phyloP scores from a whole-genome alignment of 2,329 filamentous ascomycete genomes.

The Neurospora sp. region DNA sequence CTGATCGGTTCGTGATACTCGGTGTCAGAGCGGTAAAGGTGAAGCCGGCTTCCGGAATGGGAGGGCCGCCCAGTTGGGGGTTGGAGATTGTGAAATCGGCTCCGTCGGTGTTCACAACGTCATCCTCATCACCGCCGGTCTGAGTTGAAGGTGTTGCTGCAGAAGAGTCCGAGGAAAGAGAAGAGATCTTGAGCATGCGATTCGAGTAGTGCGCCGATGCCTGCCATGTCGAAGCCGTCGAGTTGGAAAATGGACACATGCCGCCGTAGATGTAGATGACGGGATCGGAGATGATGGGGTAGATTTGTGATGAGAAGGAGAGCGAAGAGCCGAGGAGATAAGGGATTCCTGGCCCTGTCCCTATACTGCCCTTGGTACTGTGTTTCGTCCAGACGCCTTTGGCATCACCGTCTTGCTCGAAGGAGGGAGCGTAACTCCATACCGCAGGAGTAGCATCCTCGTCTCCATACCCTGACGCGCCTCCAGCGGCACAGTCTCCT shows the following conservation, averaged over 20 bases:
- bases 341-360: slow-evolving; percentile 20
- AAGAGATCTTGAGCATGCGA: slow-evolving; percentile 58
- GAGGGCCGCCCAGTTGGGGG: slow-evolving; percentile 36
- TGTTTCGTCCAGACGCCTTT: slow-evolving; percentile 27
- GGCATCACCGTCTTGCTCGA: slow-evolving; percentile 15
- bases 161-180: slow-evolving; percentile 25
- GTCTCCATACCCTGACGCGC: slow-evolving; percentile 10
- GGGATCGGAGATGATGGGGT: slow-evolving; percentile 41
- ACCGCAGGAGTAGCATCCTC: slow-evolving; percentile 57
- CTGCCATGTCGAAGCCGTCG: slow-evolving; percentile 47
- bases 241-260: slow-evolving; percentile 59
- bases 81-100: neutral
- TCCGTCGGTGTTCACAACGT: neutral
- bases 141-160: slow-evolving; percentile 24
- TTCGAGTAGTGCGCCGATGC: slow-evolving; percentile 68
- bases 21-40: slow-evolving; percentile 65
- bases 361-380: slow-evolving; percentile 1
- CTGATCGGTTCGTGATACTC: slow-evolving; percentile 58
- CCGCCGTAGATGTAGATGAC: slow-evolving; percentile 73
- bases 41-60: slow-evolving; percentile 78
- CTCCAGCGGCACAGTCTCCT: slow-evolving; percentile 53
- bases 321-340: slow-evolving; percentile 47
- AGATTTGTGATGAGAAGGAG: slow-evolving; percentile 55
- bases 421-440: slow-evolving; percentile 34
- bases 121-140: slow-evolving; percentile 32